Base-by-base conservation (phyloP, 345 rosid species). In the Capsella bursapastoris region DNA sequence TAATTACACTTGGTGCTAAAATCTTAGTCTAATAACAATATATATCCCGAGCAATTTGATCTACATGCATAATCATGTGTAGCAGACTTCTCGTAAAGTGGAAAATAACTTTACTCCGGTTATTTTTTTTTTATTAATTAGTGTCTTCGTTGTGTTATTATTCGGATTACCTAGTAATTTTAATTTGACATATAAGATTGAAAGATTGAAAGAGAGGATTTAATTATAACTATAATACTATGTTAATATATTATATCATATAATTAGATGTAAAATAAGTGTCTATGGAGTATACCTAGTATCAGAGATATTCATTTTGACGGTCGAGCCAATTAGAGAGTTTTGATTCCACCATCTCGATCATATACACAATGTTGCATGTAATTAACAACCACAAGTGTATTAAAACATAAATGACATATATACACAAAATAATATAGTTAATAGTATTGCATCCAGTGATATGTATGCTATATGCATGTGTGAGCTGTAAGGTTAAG, bases 401-500 rank as follows among this genome's bases (percentile, higher is more conserved):
- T 29, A 29, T n/a, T 28, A 31, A 44, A 12, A 63, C 67, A 44
- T 8, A 34, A 5, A 34, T 34, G 0, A 22, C 37, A 40, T 3
- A 61, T 28, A 62, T 8, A 7, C 10, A 35, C 5, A 65, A 34
- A 18, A 50, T 7, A 66, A 16, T 16, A 48, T 18, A 18, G 3
- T 37, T 51, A 38, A 10, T 43, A 43, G 38, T 28, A 18, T 13
- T 9, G 56, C 31, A 56, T 45, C 64, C 66, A 74, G 72, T 74
- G 34, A 74, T 4, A 66, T 37, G 22, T 48, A 49, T 57, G 51
- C 3, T 66, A 74, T 15, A 66, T 73, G 78, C 78, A 73, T 74
- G 53, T 60, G 68, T 75, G 79, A 66, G 79, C 79, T 75, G 73
- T 75, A 75, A 75, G 79, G 79, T 75, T 59, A 75, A 75, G 62